Evolutionary conservation across 768 basidiomycete species (phyloP), one percentile per base, ranked within the genome.

Genomic region (Termitomyces sp.): DNA sequence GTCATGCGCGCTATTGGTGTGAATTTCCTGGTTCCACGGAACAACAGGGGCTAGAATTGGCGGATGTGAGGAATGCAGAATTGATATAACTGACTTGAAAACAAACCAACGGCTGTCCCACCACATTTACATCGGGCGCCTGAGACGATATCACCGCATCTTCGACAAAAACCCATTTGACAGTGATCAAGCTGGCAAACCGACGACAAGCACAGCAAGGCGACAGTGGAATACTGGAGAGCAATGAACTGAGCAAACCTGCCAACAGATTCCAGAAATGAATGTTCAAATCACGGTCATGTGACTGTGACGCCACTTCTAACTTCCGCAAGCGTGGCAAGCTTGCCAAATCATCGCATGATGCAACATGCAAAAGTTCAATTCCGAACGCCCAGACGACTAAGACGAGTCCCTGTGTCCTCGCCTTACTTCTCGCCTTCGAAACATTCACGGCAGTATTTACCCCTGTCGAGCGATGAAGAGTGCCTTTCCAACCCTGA

Each of bases 121-220:
- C 92, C 92, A 72, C 92, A 94, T 73, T 83, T 87, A 73, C 91
- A 93, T 56, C 88, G 88, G 47, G 77, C 73, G 53, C 85, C 84
- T 40, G 79, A 70, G 37, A 93, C 91, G 61, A 94, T 92, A 64
- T 93, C 89, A 60, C 92, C 92, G 69, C 92, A 94, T 70, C 90
- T 81, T 61, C 89, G 83, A 76, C 92, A 94, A 69, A 94, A 94
- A 29, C 88, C 89, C 92, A 94, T 94, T 29, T 34, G 3, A 45
- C 56, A 42, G 60, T 15, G 3, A 10, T 15, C 8, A 62, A 47
- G 53, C 57, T 12, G 62, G 38, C 20, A 45, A 58, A 57, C 56
- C 12, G 46, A 64, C 40, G 61, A 50, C 50, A 59, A 60, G 20
- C 54, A 65, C 29, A 66, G 42, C 54, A 60, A 52, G 60, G 38